Base-by-base conservation (phyloP, 345 rosid genomes). In the Aegle marmelos region DNA sequence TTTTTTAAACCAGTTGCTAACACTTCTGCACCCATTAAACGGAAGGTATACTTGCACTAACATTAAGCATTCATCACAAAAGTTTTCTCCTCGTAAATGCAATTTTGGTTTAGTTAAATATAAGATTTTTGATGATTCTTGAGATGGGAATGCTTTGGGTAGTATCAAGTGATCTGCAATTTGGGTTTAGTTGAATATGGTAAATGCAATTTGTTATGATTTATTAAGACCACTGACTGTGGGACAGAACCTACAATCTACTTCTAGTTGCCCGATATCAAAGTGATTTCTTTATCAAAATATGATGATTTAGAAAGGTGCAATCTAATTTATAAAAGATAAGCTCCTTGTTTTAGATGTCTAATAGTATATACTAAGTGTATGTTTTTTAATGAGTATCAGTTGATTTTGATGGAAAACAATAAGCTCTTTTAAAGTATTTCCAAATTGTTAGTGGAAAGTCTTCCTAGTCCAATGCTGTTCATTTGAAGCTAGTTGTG, bases 1-100 rank as follows among this genome's bases (percentile, higher is more conserved):
- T 96, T 91, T 82, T 88, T 88, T 72, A 96, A 89, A 85, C 98
- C 98, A 70, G 90, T 84, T 67, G 75, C 86, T 30, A 92, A 77
- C 80, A 28, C 91, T 59, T 83, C 95, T 53, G 65, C 34, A 19
- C 91, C 94, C 36, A 72, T 86, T 61, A 94, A 92, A 82, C 83
- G 93, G 78, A 94, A 94, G 95, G 98, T 94, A 85, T 57, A 82
- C 64, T 83, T 74, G 66, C 69, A 41, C 72, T 68, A 60, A 24
- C 66, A 70, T 72, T 67, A 73, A 71, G 57, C 66, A 24, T 67
- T 66, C 54, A 36, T 63, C 64, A 41, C 48, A 73, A 21, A 41
- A 36, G 2, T 75, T 39, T 28, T 77, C 27, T 48, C 37, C 54
- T 45, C 16, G 33, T 70, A 27, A 39, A 54, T 57, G 60, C 34